These are phyloP conservation scores for Ustilago vetiveriae DNA, from an alignment of 1,284 basidiomycete genomes.

Conservation along the genomic window DNA sequence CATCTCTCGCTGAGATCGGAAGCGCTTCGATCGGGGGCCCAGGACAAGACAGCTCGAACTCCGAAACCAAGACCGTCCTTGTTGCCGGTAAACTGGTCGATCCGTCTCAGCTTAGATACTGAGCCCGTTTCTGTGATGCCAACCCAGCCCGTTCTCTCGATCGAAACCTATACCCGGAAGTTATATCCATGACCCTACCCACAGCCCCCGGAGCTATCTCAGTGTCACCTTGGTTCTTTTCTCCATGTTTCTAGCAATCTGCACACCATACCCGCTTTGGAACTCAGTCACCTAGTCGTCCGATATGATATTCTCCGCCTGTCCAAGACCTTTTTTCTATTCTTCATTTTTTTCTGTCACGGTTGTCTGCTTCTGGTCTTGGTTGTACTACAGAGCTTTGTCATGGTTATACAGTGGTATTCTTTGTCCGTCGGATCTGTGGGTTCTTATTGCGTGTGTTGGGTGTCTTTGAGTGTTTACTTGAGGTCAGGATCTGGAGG, in stretches of 20 bases:
- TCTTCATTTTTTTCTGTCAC: background rate
- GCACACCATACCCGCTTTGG: no score
- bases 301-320: no score
- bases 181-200: no score
- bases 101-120: conserved; percentile 46
- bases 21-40: background rate
- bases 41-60: background rate
- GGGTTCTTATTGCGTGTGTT: background rate
- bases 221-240: no score
- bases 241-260: no score
- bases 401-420: background rate
- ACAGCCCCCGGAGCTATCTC: no score
- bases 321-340: no score
- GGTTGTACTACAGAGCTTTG: conserved; percentile 6
- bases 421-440: background rate
- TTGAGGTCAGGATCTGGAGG: no score
- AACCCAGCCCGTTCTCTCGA: no score
- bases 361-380: background rate
- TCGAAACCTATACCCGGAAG: conserved; percentile 7
- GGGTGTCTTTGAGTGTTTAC: background rate
- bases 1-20: conserved; percentile 7
- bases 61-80: conserved; percentile 28
- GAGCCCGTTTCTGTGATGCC: background rate
- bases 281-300: no score
- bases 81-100: conserved; percentile 50